These are phyloP conservation scores for Paraglomus brasilianum DNA, from an alignment of 192 early-diverging fungal genomes.

Conservation along the genomic window DNA sequence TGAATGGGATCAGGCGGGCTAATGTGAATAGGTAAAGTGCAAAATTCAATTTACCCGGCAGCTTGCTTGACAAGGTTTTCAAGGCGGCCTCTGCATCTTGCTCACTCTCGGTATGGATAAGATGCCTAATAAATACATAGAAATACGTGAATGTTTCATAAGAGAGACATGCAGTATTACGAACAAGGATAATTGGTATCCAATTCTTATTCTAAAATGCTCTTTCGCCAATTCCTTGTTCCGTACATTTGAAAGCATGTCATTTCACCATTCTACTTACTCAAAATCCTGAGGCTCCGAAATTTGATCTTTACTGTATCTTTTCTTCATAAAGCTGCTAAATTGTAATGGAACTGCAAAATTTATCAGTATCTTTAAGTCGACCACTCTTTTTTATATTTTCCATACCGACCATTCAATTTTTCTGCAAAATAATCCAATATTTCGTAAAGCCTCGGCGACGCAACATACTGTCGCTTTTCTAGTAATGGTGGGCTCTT, in stretches of 20 bases:
- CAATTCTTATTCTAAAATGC: background rate
- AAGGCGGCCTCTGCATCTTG: constrained; percentile 41
- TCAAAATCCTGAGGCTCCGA: constrained; percentile 14
- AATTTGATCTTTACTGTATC: constrained; percentile 24
- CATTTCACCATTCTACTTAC: background rate
- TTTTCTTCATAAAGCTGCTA: constrained; percentile 29
- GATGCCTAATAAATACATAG: constrained; percentile 24
- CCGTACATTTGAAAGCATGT: background rate
- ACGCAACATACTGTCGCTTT: constrained; percentile 12
- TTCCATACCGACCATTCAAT: constrained; percentile 21
- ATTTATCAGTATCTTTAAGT: background rate
- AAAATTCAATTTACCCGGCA: constrained; percentile 36
- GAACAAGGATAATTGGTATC: background rate
- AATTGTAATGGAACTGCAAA: constrained; percentile 26
- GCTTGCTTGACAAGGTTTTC: constrained; percentile 40
- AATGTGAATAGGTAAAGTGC: no score
- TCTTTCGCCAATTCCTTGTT: no score
- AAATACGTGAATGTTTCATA: background rate
- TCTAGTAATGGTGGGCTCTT: background rate
- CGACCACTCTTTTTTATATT: background rate
- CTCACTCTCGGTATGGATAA: constrained; percentile 45
- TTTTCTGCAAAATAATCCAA: constrained; percentile 27
- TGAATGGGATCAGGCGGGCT: constrained; percentile 35
- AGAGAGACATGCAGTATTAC: background rate
- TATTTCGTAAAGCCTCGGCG: constrained; percentile 32